phyloP scores from a whole-genome alignment of 495 filamentous ascomycete genomes.

The Penicillium fimorum region DNA sequence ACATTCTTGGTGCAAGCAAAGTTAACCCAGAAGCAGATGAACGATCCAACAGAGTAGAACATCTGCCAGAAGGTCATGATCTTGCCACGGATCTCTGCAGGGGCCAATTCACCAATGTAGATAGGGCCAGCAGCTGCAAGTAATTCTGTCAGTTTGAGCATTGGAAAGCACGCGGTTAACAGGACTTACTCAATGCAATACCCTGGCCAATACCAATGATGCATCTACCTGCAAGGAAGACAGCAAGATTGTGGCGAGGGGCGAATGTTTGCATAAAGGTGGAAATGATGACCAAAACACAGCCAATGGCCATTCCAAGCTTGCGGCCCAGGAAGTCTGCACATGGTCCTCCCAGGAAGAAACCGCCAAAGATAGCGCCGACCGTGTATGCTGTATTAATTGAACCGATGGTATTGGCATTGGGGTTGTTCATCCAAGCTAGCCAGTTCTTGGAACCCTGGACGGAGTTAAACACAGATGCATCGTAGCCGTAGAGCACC shows the following conservation, averaged over 20 bases:
- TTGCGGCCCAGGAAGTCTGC: slow-evolving; percentile 59
- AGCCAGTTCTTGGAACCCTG: slow-evolving; percentile 60
- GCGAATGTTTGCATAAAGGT: slow-evolving; percentile 63
- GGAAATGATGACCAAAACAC: slow-evolving; percentile 55
- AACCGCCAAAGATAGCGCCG: slow-evolving; percentile 61
- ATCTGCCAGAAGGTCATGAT: slow-evolving; percentile 71
- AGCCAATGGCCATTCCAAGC: slow-evolving; percentile 57
- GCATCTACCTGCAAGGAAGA: slow-evolving; percentile 60
- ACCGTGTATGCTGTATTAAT: slow-evolving; percentile 65
- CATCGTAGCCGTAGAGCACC: slow-evolving; percentile 67
- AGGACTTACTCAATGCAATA: slow-evolving; percentile 56
- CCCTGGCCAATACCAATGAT: slow-evolving; percentile 66
- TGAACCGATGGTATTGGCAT: slow-evolving; percentile 50
- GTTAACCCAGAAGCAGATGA: slow-evolving; percentile 63
- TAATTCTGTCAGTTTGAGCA: slow-evolving; percentile 7
- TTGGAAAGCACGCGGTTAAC: background rate
- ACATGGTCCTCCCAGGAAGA: slow-evolving; percentile 56
- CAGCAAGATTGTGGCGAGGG: slow-evolving; percentile 53
- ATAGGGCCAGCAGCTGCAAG: slow-evolving; percentile 53
- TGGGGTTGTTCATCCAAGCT: slow-evolving; percentile 55
- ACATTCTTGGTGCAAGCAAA: slow-evolving; percentile 54
- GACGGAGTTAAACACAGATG: slow-evolving; percentile 63
- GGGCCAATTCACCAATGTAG: slow-evolving; percentile 62
- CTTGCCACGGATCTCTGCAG: slow-evolving; percentile 57
- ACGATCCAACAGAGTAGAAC: slow-evolving; percentile 62